phyloP scores from a whole-genome alignment of 1,284 basidiomycete genomes.

The Phylloboletellus chloephorus region DNA sequence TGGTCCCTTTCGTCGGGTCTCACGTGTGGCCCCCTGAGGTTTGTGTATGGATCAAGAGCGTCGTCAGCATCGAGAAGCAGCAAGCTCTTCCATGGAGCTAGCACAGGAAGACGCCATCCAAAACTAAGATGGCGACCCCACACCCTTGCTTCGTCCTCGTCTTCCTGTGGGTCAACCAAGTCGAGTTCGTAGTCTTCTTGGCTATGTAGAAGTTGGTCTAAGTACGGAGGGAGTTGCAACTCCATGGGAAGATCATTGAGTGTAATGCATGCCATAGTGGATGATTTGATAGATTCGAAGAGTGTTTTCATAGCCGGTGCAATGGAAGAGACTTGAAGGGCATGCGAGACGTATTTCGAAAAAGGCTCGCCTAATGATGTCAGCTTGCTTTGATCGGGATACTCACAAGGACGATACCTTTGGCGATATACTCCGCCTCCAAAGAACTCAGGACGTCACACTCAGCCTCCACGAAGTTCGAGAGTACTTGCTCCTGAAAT shows the following conservation, averaged over 20 bases:
- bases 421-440: conserved; percentile 61
- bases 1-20: conserved; percentile 59
- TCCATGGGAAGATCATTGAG: conserved; percentile 74
- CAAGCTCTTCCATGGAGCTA: conserved; percentile 92
- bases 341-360: conserved; percentile 49
- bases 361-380: conserved; percentile 48
- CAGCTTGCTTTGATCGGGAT: conserved; percentile 7
- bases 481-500: conserved; percentile 79
- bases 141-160: conserved; percentile 48
- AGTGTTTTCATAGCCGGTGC: conserved; percentile 70
- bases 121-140: conserved; percentile 68
- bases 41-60: conserved; percentile 58
- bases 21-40: conserved; percentile 54
- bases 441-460: conserved; percentile 63
- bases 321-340: conserved; percentile 63
- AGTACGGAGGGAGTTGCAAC: conserved; percentile 74
- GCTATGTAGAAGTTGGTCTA: conserved; percentile 61
- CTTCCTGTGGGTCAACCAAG: conserved; percentile 41
- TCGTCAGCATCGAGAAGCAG: conserved; percentile 67
- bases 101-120: conserved; percentile 65
- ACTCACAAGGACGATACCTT: conserved; percentile 42
- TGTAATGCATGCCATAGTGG: conserved; percentile 67
- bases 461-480: conserved; percentile 77
- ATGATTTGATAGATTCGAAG: conserved; percentile 69
- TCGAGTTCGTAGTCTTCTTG: conserved; percentile 45